Evolutionary conservation across 2,329 filamentous ascomycete genomes (phyloP), one percentile per base, ranked within the genome.

Genomic region (Monosporascus ibericus): DNA sequence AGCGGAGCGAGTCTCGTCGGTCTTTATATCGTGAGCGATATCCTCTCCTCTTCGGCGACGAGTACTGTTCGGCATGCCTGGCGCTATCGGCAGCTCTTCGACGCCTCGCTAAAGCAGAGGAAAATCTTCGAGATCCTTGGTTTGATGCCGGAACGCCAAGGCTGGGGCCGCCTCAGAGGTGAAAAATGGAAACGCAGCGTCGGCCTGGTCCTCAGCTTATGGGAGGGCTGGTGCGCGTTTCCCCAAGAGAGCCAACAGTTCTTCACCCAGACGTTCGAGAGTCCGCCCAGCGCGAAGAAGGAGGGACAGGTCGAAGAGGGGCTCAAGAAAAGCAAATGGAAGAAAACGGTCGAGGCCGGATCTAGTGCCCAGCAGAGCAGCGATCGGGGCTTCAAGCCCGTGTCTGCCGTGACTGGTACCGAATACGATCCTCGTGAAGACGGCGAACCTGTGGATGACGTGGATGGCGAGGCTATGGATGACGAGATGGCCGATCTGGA

Each of bases 131-230:
- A 88, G 63, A 78, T 80, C 44, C 77, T 96, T 3, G 91, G 91
- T 1, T 73, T 80, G 51, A 79, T 95, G 54, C 84, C 90, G 7
- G 85, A 86, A 60, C 84, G 82, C 50, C 72, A 88, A 22, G 77
- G 78, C 44, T 95, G 91, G 90, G 92, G 92, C 9, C 82, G 88
- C 1, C 73, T 96, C 56, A 85, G 88, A 20, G 85, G 86, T 3
- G 89, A 94, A 56, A 92, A 92, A 69, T 94, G 89, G 87, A 88
- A 88, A 68, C 81, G 88, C 48, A 90, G 87, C 61, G 77, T 94
- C 39, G 78, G 79, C 3, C 76, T 84, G 6, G 76, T 94, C 2
- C 72, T 94, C 8, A 78, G 80, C 47, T 72, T 90, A 37, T 94
- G 89, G 83, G 83, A 86, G 58, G 79, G 81, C 6, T 86, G 82